Conservation (phyloP, 495 filamentous ascomycete genomes). For the Penicillium cataractarum region DNA sequence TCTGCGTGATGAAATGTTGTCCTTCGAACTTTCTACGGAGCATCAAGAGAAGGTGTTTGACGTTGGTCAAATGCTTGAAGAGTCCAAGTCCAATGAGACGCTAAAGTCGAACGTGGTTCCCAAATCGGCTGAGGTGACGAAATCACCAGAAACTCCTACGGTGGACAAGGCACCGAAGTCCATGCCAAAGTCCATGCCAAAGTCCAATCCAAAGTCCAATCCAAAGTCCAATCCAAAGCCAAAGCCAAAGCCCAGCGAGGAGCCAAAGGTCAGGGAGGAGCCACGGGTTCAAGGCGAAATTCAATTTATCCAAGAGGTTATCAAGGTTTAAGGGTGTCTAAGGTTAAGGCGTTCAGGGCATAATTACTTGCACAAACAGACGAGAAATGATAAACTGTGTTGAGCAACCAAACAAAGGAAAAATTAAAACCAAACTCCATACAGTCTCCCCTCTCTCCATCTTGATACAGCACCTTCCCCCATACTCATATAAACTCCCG, state of each 20-base stretch:
- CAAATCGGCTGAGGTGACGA: not conserved
- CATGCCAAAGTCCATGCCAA: too few relatives aligned
- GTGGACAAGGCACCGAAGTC: not conserved
- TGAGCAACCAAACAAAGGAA: not conserved
- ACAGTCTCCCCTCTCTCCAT: not conserved
- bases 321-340: not conserved
- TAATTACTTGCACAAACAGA: not conserved
- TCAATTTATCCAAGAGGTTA: not conserved
- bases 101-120: not conserved
- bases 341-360: not conserved
- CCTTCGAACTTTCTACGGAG: slow-evolving; percentile 1
- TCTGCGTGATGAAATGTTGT: slow-evolving; percentile 5
- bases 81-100: not conserved
- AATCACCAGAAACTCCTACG: not conserved
- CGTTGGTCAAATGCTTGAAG: not conserved
- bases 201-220: too few relatives aligned
- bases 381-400: not conserved
- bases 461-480: not conserved
- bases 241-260: not conserved
- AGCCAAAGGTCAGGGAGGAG: not conserved
- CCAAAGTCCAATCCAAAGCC: too few relatives aligned
- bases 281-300: not conserved
- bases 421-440: not conserved
- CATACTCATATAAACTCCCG: not conserved
- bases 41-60: not conserved